phyloP scores from a whole-genome alignment of 169 alveolate species.

The Besnoitia besnoiti region DNA sequence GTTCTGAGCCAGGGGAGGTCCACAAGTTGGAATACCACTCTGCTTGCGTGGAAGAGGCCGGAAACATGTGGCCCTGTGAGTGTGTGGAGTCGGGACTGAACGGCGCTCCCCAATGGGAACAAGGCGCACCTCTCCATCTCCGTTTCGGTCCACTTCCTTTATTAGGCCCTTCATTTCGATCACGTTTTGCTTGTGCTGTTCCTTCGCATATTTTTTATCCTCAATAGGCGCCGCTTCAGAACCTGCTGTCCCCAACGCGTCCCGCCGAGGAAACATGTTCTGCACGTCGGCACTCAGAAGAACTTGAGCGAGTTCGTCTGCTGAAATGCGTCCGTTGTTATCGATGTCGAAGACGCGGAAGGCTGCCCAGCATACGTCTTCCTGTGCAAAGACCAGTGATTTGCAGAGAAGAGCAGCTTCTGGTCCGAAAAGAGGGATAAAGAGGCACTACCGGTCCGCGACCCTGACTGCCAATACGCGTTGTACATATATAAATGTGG shows the following conservation, averaged over 20 bases:
- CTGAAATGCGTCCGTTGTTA: constrained; percentile 88
- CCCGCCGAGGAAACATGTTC: constrained; percentile 37
- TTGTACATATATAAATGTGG: too few species aligned
- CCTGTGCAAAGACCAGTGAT: constrained; percentile 50
- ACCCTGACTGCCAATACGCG: too few species aligned
- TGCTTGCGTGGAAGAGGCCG: too few species aligned
- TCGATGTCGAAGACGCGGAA: constrained; percentile 92
- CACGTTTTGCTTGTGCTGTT: constrained; percentile 48
- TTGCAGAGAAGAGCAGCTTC: too few species aligned
- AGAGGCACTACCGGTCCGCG: too few species aligned
- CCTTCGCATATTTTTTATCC: not conserved
- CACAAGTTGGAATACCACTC: too few species aligned
- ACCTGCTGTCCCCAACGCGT: not conserved
- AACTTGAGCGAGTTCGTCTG: constrained; percentile 79
- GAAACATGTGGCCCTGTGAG: too few species aligned
- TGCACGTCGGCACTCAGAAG: constrained; percentile 55
- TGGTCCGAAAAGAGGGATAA: too few species aligned
- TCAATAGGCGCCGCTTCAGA: not conserved
- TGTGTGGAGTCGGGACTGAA: too few species aligned
- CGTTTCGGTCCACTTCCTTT: constrained; percentile 83
- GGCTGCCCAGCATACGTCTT: constrained; percentile 82
- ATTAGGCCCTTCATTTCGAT: constrained; percentile 52
- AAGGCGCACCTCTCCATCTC: constrained; percentile 72
- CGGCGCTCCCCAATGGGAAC: too few species aligned
- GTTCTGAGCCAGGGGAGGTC: too few species aligned